Evolutionary conservation across 2,329 filamentous ascomycete genomes (phyloP).

Genomic region (Elsinoe fawcettii): DNA sequence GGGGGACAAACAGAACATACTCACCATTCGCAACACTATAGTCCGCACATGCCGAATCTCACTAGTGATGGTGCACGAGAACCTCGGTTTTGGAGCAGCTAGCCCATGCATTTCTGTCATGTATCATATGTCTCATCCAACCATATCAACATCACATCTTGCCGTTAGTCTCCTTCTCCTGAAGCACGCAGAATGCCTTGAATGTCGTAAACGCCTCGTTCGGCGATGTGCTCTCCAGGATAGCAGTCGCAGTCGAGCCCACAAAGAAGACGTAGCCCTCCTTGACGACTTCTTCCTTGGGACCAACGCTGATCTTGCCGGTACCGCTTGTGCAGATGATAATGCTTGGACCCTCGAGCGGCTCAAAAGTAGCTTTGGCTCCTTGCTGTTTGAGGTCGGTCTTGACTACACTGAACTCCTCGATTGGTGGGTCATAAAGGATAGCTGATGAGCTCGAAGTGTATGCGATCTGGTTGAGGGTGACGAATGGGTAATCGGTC

Average conservation of each 20-base stretch:
- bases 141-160: conserved; percentile 6
- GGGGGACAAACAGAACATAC: too few relatives aligned
- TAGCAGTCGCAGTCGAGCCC: conserved; percentile 75
- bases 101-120: background rate
- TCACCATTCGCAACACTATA: too few relatives aligned
- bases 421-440: conserved; percentile 91
- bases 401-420: conserved; percentile 87
- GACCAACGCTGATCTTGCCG: conserved; percentile 77
- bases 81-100: background rate
- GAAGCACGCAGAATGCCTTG: conserved; percentile 87
- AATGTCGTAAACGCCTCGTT: conserved; percentile 76
- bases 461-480: conserved; percentile 74
- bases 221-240: conserved; percentile 57
- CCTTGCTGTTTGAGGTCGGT: conserved; percentile 62
- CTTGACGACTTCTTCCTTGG: conserved; percentile 62
- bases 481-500: conserved; percentile 74
- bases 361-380: conserved; percentile 81
- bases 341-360: conserved; percentile 81
- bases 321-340: conserved; percentile 79
- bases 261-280: conserved; percentile 53
- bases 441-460: conserved; percentile 62
- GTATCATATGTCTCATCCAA: background rate
- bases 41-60: background rate
- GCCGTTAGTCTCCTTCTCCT: conserved; percentile 35
- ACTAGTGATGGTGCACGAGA: too few relatives aligned